phyloP scores from a whole-genome alignment of 31 red algal species.

The Pterothamnion heteromorphum region DNA sequence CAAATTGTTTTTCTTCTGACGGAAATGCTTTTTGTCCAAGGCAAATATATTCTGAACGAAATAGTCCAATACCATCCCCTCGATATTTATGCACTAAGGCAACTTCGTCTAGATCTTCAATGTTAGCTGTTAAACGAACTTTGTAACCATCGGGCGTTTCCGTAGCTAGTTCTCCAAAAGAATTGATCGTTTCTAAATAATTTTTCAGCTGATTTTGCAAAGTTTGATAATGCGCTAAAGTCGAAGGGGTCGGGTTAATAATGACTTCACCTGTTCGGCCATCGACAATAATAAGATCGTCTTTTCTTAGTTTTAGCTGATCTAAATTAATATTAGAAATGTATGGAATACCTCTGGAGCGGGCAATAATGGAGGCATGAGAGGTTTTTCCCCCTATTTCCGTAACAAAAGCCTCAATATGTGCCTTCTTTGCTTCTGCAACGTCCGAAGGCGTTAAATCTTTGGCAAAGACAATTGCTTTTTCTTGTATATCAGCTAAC shows the following conservation, averaged over 20 bases:
- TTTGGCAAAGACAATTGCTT: background rate
- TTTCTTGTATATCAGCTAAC: background rate
- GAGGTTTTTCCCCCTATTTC: background rate
- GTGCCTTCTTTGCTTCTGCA: background rate
- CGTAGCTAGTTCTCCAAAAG: background rate
- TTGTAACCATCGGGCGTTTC: slow-evolving; percentile 18
- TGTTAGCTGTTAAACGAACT: background rate
- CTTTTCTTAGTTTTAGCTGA: background rate
- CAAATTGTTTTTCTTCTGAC: slow-evolving; percentile 14
- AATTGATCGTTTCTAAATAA: background rate
- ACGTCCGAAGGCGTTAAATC: background rate
- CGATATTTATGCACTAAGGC: background rate
- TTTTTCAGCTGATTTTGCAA: background rate
- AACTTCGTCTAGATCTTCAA: background rate
- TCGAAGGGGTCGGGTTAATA: background rate
- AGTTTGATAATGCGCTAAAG: background rate
- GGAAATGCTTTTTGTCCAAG: background rate
- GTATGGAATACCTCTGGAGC: slow-evolving; percentile 1
- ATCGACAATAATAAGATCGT: background rate
- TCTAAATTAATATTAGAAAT: background rate
- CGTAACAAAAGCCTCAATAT: slow-evolving; percentile 3
- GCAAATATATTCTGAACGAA: background rate
- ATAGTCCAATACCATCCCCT: slow-evolving; percentile 34
- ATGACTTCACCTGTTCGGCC: background rate
- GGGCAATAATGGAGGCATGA: slow-evolving; percentile 9